Percentiles rank a stretch among this genome's conserved stretches.
phyloP scores from a whole-genome alignment of 2,329 filamentous ascomycete species.

The Cordyceps javanica region DNA sequence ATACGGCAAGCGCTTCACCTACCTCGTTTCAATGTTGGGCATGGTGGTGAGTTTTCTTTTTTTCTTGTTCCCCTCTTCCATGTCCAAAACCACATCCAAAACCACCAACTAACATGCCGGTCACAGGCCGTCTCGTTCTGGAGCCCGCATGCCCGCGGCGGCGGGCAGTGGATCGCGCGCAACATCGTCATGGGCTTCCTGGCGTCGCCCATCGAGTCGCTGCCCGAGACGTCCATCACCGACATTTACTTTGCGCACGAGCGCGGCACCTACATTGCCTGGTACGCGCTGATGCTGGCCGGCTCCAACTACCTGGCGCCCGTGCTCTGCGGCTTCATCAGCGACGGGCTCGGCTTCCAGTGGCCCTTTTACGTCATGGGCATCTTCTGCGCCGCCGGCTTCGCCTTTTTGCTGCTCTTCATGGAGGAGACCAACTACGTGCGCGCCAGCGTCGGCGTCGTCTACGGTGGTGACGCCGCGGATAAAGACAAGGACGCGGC shows the following conservation, averaged over 20 bases:
- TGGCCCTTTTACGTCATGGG: slow-evolving; percentile 40
- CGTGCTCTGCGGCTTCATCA: slow-evolving; percentile 39
- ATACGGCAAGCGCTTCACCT: slow-evolving; percentile 37
- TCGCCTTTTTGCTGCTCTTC: slow-evolving; percentile 44
- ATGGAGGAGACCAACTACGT: slow-evolving; percentile 55
- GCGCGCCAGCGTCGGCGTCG: slow-evolving; percentile 19
- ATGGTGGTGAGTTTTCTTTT: slow-evolving; percentile 20
- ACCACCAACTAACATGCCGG: not conserved
- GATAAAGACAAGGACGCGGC: not conserved
- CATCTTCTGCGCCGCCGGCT: slow-evolving; percentile 30
- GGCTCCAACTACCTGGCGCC: slow-evolving; percentile 37
- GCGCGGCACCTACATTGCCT: slow-evolving; percentile 36
- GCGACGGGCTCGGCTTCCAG: slow-evolving; percentile 32
- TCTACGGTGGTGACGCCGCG: not conserved
- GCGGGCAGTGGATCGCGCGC: slow-evolving; percentile 38
- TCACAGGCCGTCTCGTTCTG: slow-evolving; percentile 19
- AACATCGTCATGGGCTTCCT: slow-evolving; percentile 39
- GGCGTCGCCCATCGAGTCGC: slow-evolving; percentile 38
- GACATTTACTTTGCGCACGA: slow-evolving; percentile 38
- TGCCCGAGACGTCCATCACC: slow-evolving; percentile 38
- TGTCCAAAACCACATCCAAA: not conserved
- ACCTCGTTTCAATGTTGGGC: slow-evolving; percentile 31
- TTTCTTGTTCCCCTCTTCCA: not conserved
- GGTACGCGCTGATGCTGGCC: slow-evolving; percentile 35
- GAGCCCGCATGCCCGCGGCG: slow-evolving; percentile 32